Evolutionary conservation across 495 filamentous ascomycete genomes (phyloP).

Genomic region (Hypoxylon rickii): DNA sequence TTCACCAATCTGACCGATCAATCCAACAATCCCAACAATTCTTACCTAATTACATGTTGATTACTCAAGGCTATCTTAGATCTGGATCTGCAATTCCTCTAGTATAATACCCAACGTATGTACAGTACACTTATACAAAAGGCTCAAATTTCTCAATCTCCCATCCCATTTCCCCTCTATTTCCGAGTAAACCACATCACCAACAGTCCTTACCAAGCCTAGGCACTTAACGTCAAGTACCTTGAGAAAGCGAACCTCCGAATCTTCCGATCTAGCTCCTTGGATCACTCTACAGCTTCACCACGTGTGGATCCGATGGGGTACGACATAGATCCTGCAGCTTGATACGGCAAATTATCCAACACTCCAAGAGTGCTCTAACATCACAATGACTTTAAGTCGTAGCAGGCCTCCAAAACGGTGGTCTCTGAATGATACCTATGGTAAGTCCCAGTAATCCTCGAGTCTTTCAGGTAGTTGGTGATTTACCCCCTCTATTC

Average conservation of each 20-base stretch:
- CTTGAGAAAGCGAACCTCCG: not conserved
- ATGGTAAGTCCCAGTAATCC: constrained; percentile 34
- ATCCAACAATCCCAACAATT: no score
- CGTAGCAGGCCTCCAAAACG: constrained; percentile 30
- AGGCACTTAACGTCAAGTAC: no score
- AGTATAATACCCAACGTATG: no score
- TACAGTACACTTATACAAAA: no score
- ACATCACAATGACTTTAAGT: constrained; percentile 22
- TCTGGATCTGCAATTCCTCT: no score
- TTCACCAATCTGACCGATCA: no score
- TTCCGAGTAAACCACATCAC: no score
- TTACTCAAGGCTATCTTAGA: no score
- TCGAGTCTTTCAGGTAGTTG: not conserved
- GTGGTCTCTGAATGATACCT: constrained; percentile 41
- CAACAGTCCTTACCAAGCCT: no score
- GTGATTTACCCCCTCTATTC: not conserved
- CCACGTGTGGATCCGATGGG: constrained; percentile 7
- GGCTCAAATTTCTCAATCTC: no score
- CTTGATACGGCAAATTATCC: not conserved
- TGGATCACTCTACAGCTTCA: not conserved
- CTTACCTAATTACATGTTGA: no score
- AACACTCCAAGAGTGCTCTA: not conserved
- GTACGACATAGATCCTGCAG: constrained; percentile 2
- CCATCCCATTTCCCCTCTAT: no score
- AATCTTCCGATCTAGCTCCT: not conserved